Base-by-base conservation (phyloP, 495 filamentous ascomycete species). In the Neurospora sp. region DNA sequence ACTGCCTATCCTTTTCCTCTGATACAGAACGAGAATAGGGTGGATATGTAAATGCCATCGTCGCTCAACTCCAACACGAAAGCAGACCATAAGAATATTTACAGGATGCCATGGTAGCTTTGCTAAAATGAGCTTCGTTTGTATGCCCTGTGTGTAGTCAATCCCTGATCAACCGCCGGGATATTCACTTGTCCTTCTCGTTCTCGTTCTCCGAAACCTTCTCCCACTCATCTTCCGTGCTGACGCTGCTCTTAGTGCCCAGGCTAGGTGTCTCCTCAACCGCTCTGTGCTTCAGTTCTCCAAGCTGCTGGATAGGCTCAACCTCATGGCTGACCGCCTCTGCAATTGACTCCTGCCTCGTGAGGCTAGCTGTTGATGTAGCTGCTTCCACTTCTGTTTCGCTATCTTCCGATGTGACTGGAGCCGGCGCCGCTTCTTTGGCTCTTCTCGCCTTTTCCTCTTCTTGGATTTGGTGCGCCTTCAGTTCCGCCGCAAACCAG, bases 401-500 rank as follows among this genome's bases (percentile, higher is more conserved):
- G 74, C 85, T 84, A 20, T 84, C 83, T 2, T 79, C 77, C 27
- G 82, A 80, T 48, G 75, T 73, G 69, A 22, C 40, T 71, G 40
- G 74, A 42, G 73, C 76, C 38, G 41, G 73, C 10, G 76, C 78
- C 16, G 80, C 76, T 27, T 77, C 79, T 68, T 75, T 77, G 41
- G 83, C 81, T 35, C 77, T 76, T 14, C 81, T 84, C 81, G 84
- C 83, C 78, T 89, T 88, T 71, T 87, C 86, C 69, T 88, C 85
- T 75, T 90, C 89, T 79, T 94, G 85, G 27, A 81, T 83, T 77
- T 92, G 90, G 53, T 89, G 89, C 11, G 83, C 82, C 70, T 85
- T 85, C 41, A 99, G 84, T 84, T 99, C 96, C 31, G 81, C 79
- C 48, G 94, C 93, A 78, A 99, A 99, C 96, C 96, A 99, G 83